Conservation (phyloP, 1,139 yeast species). For the Kodamaea plutei region DNA sequence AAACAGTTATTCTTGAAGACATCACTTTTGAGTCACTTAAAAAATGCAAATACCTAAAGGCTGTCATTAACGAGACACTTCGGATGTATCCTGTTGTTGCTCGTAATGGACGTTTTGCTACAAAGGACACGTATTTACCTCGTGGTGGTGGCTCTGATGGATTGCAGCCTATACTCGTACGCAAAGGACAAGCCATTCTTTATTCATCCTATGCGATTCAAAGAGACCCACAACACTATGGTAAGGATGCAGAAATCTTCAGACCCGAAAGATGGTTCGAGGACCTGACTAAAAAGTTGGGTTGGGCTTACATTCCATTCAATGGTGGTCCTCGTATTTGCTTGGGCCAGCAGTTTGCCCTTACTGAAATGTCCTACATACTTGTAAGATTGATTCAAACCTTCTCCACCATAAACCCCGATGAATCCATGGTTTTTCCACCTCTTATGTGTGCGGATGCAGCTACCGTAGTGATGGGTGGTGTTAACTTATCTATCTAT, state of each 20-base stretch:
- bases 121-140: slow-evolving; percentile 45
- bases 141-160: slow-evolving; percentile 50
- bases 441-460: not conserved
- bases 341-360: slow-evolving; percentile 56
- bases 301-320: slow-evolving; percentile 53
- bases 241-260: slow-evolving; percentile 44
- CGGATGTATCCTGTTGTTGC: slow-evolving; percentile 57
- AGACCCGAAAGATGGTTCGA: slow-evolving; percentile 51
- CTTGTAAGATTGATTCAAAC: slow-evolving; percentile 32
- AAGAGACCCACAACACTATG: slow-evolving; percentile 41
- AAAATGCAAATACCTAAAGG: slow-evolving; percentile 43
- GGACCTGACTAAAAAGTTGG: slow-evolving; percentile 30
- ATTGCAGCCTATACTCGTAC: slow-evolving; percentile 37
- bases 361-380: slow-evolving; percentile 50
- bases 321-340: slow-evolving; percentile 62
- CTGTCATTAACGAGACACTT: slow-evolving; percentile 46
- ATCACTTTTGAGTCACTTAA: slow-evolving; percentile 49
- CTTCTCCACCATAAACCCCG: slow-evolving; percentile 10
- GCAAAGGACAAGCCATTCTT: slow-evolving; percentile 43
- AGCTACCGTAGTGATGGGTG: not conserved
- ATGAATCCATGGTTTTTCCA: not conserved
- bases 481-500: not conserved
- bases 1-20: slow-evolving; percentile 20
- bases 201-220: slow-evolving; percentile 46
- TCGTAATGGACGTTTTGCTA: slow-evolving; percentile 42